These are phyloP conservation scores for Glomus cerebriforme DNA, from an alignment of 192 early-diverging fungal species.

Conservation along the genomic window DNA sequence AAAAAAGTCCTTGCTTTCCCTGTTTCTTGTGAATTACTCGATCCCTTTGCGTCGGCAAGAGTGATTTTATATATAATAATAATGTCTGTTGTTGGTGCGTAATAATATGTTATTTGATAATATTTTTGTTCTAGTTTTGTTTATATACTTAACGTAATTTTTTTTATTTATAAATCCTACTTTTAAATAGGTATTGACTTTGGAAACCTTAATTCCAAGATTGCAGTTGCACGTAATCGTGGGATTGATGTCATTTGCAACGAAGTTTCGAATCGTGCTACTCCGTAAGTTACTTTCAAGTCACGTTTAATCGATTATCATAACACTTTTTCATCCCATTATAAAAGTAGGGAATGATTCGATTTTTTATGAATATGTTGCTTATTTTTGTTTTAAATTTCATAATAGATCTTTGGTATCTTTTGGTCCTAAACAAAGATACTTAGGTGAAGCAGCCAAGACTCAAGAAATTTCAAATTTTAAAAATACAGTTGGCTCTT, in stretches of 20 bases:
- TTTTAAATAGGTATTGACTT: conserved; percentile 89
- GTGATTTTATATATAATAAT: background rate
- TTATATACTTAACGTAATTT: background rate
- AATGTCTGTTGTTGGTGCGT: conserved; percentile 21
- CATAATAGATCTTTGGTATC: conserved; percentile 79
- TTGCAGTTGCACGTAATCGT: conserved; percentile 96
- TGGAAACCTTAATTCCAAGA: conserved; percentile 94
- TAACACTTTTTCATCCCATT: background rate
- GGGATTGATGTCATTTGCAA: conserved; percentile 98
- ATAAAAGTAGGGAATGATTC: no score
- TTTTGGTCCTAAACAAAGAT: conserved; percentile 94
- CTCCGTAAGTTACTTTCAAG: conserved; percentile 73
- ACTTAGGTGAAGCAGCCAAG: conserved; percentile 93
- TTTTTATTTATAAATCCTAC: background rate
- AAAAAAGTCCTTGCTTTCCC: background rate
- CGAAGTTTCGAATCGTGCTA: conserved; percentile 95
- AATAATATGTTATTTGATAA: background rate
- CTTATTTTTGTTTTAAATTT: background rate
- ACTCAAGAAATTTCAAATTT: conserved; percentile 96
- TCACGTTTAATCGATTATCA: no score
- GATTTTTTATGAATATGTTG: background rate
- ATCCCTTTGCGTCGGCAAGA: background rate
- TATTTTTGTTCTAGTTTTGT: background rate
- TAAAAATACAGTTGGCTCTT: conserved; percentile 87
- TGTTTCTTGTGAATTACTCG: background rate